These are phyloP conservation scores for Plantago coronopus DNA, from an alignment of 305 asterid genomes.

Conservation along the genomic window DNA sequence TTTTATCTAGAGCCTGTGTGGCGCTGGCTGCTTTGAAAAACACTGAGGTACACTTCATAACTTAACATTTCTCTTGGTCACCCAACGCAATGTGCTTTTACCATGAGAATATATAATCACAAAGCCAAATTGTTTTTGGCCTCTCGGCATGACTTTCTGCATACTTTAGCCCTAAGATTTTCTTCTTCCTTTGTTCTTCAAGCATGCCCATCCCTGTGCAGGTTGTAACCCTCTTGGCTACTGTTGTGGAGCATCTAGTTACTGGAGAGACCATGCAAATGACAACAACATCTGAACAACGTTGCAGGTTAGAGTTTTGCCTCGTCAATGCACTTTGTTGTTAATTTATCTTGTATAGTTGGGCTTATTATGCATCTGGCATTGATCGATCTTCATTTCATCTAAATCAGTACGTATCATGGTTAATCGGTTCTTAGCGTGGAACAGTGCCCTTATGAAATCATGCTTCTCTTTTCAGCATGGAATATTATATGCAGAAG, in stretches of 20 bases:
- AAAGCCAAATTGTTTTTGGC: too few relatives aligned
- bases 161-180: too few relatives aligned
- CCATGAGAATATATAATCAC: too few relatives aligned
- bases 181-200: neutral
- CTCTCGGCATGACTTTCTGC: too few relatives aligned
- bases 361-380: neutral
- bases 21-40: constrained; percentile 90
- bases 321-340: neutral
- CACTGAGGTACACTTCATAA: constrained; percentile 60
- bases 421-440: too few relatives aligned
- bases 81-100: neutral
- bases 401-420: neutral
- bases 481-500: constrained; percentile 99
- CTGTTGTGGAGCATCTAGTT: constrained; percentile 88
- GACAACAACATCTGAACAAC: constrained; percentile 75
- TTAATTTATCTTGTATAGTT: neutral
- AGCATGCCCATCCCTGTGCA: neutral
- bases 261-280: constrained; percentile 99
- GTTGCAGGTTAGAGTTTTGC: constrained; percentile 61
- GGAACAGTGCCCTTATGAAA: constrained; percentile 16
- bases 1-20: constrained; percentile 92
- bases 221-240: constrained; percentile 74
- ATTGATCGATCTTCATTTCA: neutral
- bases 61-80: constrained; percentile 16
- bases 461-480: constrained; percentile 49